A percentile compares a stretch with the other conserved stretches of the same genome.
Evolutionary conservation across 108 stramenopile genomes (phyloP).

Genomic region (Cylindrotheca fusiformis): DNA sequence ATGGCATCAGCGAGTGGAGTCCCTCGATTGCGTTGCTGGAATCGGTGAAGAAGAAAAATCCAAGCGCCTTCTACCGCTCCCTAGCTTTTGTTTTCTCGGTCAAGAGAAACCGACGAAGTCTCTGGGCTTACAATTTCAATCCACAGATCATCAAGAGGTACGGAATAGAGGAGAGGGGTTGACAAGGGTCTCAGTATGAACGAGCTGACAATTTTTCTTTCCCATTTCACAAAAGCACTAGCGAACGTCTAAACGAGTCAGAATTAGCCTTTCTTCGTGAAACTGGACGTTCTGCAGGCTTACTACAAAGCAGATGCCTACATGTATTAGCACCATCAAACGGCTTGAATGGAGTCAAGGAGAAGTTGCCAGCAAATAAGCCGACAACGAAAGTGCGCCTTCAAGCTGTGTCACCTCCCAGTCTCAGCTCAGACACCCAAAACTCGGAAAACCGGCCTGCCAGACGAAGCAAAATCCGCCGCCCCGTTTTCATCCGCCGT

Average conservation of each 20-base stretch:
- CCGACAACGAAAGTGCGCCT: no score
- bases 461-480: conserved; percentile 31
- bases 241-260: conserved; percentile 3
- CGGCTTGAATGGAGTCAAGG: not conserved
- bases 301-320: conserved; percentile 4
- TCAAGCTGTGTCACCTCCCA: no score
- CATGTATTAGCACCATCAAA: conserved; percentile 4
- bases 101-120: conserved; percentile 30
- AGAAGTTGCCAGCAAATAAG: no score
- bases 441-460: not conserved
- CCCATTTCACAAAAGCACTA: no score
- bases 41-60: conserved; percentile 22
- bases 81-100: conserved; percentile 51
- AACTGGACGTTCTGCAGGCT: not conserved
- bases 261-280: not conserved
- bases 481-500: conserved; percentile 59
- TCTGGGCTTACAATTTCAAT: conserved; percentile 50
- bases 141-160: conserved; percentile 37
- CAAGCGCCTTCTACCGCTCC: conserved; percentile 34
- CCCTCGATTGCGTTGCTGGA: conserved; percentile 19
- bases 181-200: no score
- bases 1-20: conserved; percentile 30
- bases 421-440: not conserved
- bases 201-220: no score
- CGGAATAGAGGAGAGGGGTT: conserved; percentile 5